A percentile compares a stretch with the other conserved stretches of the same genome.
Conservation (phyloP, 345 rosid genomes). For the Lepidium aucheri region DNA sequence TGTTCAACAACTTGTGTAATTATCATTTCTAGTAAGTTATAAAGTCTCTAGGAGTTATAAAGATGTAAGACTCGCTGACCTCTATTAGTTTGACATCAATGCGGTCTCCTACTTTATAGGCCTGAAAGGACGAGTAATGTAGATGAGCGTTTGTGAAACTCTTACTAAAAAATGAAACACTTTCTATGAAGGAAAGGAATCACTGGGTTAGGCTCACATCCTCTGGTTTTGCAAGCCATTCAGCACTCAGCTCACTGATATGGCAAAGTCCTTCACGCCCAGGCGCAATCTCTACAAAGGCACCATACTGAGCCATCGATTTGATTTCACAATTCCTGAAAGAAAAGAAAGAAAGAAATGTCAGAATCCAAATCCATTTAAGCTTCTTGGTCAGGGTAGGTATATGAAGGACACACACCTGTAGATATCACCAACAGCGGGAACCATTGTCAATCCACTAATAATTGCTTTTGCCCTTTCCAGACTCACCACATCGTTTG, state of each 20-base stretch:
- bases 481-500: slow-evolving; percentile 63
- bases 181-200: background rate
- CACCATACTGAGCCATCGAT: slow-evolving; percentile 83
- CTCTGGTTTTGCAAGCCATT: slow-evolving; percentile 93
- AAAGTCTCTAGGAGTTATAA: background rate
- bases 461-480: slow-evolving; percentile 84
- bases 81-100: slow-evolving; percentile 93
- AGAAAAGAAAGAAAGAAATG: background rate
- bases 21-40: background rate
- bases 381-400: background rate
- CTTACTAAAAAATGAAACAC: background rate
- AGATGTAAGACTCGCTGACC: slow-evolving; percentile 36
- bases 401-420: slow-evolving; percentile 35
- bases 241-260: slow-evolving; percentile 80
- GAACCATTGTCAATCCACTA: slow-evolving; percentile 75
- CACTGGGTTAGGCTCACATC: slow-evolving; percentile 50
- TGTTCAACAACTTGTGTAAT: slow-evolving; percentile 11
- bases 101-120: slow-evolving; percentile 76
- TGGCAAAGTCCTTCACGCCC: slow-evolving; percentile 99
- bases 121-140: slow-evolving; percentile 35
- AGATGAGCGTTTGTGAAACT: background rate
- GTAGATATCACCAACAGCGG: slow-evolving; percentile 75
- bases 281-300: slow-evolving; percentile 92
- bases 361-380: slow-evolving; percentile 10
- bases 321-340: slow-evolving; percentile 89